Conservation (phyloP, 2,329 filamentous ascomycete genomes). For the Hymenoscyphus fraxineus region DNA sequence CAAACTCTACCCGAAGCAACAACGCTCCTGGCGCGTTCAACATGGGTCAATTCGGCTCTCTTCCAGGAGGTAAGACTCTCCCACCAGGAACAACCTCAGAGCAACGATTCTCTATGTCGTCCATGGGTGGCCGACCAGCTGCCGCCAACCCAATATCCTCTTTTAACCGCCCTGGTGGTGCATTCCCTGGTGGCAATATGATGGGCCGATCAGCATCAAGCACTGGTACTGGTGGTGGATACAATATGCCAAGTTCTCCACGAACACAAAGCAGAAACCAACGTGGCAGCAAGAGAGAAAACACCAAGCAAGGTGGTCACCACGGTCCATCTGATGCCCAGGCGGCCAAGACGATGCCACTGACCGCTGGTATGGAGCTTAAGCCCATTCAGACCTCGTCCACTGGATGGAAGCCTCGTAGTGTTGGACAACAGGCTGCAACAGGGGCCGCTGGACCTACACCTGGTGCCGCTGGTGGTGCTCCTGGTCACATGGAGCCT, state of each 20-base stretch:
- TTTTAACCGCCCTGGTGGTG: conserved; percentile 57
- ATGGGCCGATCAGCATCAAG: conserved; percentile 65
- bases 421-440: conserved; percentile 47
- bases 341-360: conserved; percentile 82
- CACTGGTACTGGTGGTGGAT: conserved; percentile 48
- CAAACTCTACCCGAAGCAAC: conserved; percentile 49
- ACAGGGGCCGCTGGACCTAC: conserved; percentile 40
- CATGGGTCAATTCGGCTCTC: conserved; percentile 68
- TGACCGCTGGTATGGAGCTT: conserved; percentile 78
- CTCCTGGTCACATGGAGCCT: conserved; percentile 67
- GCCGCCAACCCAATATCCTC: conserved; percentile 54
- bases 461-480: conserved; percentile 42
- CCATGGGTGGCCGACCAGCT: conserved; percentile 47
- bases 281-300: conserved; percentile 61
- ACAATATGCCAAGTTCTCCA: conserved; percentile 65
- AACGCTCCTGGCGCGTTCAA: conserved; percentile 48
- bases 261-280: conserved; percentile 59
- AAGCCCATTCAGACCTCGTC: conserved; percentile 70
- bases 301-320: conserved; percentile 41
- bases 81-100: conserved; percentile 74
- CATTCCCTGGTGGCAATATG: conserved; percentile 57
- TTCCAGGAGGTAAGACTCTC: conserved; percentile 54
- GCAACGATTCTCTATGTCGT: conserved; percentile 66
- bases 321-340: conserved; percentile 56
- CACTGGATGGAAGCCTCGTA: conserved; percentile 88